Conservation (phyloP, 2,329 filamentous ascomycete species). For the Venturia effusa region DNA sequence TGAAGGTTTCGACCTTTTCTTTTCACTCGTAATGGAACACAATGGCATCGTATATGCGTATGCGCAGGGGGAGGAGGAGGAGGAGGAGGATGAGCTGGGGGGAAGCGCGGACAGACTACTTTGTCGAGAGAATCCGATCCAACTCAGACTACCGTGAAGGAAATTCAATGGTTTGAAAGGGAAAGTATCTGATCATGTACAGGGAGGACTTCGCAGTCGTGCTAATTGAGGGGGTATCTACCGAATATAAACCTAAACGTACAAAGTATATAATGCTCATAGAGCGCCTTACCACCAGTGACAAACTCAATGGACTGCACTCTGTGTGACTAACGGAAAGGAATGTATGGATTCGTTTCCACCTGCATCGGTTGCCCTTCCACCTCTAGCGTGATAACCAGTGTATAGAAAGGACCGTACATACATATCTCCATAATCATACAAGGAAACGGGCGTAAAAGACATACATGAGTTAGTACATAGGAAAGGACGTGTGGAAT, state of each 20-base stretch:
- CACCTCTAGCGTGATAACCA: background rate
- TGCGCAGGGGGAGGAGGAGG: background rate
- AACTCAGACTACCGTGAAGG: no score
- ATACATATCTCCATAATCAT: slow-evolving; percentile 3
- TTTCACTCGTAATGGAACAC: no score
- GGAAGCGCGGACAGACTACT: background rate
- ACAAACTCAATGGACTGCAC: background rate
- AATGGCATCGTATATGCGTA: no score
- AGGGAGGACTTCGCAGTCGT: background rate
- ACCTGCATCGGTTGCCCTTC: background rate
- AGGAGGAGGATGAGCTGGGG: background rate
- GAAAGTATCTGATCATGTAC: background rate
- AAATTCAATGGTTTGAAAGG: background rate
- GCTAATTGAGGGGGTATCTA: background rate
- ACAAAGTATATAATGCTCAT: background rate
- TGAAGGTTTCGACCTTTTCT: no score
- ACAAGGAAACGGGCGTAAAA: background rate
- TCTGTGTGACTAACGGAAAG: background rate
- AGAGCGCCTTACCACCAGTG: background rate
- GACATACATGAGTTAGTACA: slow-evolving; percentile 4
- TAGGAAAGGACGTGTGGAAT: background rate
- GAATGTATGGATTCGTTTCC: background rate
- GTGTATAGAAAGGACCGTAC: background rate
- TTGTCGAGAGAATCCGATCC: background rate
- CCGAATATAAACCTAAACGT: slow-evolving; percentile 1